Evolutionary conservation across 2,329 filamentous ascomycete genomes (phyloP).

Genomic region (Penicillium aurantiogriseum): DNA sequence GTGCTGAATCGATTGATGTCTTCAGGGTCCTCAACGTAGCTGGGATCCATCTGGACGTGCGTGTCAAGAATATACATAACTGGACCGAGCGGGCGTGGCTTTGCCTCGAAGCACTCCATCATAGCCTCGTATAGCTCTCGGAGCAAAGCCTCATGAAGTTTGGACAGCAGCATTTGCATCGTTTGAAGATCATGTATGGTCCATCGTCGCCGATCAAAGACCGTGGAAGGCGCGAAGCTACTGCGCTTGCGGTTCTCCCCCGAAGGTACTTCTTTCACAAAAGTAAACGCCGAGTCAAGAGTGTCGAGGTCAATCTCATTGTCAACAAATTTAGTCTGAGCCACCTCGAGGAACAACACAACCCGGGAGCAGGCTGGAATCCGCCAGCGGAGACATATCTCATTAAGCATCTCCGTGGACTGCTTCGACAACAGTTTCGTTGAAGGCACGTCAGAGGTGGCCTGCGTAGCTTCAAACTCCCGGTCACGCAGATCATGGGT

Average conservation of each 20-base stretch:
- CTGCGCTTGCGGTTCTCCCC: slow-evolving; percentile 60
- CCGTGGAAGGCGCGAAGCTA: slow-evolving; percentile 48
- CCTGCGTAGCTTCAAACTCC: slow-evolving; percentile 51
- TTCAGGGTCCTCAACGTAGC: slow-evolving; percentile 68
- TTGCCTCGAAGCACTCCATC: slow-evolving; percentile 84
- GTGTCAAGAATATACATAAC: slow-evolving; percentile 78
- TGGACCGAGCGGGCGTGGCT: slow-evolving; percentile 74
- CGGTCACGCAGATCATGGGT: slow-evolving; percentile 58
- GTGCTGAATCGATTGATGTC: slow-evolving; percentile 70
- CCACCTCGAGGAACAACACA: slow-evolving; percentile 79
- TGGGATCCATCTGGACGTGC: slow-evolving; percentile 75
- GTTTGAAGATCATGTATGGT: slow-evolving; percentile 65
- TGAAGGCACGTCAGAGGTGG: slow-evolving; percentile 48
- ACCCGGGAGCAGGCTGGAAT: slow-evolving; percentile 78
- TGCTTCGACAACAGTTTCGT: slow-evolving; percentile 66
- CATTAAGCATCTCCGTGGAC: slow-evolving; percentile 77
- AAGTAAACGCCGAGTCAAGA: slow-evolving; percentile 78
- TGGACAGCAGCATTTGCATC: slow-evolving; percentile 73
- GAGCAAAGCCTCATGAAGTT: slow-evolving; percentile 76
- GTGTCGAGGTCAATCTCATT: slow-evolving; percentile 78
- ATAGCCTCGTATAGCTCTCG: slow-evolving; percentile 86
- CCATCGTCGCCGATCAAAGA: slow-evolving; percentile 64
- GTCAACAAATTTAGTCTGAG: slow-evolving; percentile 79
- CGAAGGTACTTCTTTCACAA: slow-evolving; percentile 69
- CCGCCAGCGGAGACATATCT: slow-evolving; percentile 84